Conservation (phyloP, 2,329 filamentous ascomycete species). For the Lecanosticta acicola region DNA sequence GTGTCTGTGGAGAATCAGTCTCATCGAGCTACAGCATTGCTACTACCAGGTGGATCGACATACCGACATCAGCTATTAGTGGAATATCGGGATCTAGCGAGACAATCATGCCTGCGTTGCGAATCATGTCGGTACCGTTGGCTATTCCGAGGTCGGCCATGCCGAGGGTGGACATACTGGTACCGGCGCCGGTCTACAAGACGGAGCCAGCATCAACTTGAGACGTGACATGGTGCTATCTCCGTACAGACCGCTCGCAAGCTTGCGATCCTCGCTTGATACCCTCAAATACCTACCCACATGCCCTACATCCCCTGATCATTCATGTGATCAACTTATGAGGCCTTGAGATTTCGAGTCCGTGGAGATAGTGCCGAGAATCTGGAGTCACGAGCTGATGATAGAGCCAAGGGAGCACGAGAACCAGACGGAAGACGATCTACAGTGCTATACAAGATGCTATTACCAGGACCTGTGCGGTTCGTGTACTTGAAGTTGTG, state of each 20-base stretch:
- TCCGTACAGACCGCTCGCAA: not conserved
- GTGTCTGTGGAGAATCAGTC: not conserved
- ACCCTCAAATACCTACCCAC: no score
- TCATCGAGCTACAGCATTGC: not conserved
- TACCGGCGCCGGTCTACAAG: slow-evolving; percentile 1
- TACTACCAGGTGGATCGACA: not conserved
- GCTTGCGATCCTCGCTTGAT: not conserved
- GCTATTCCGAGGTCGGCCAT: slow-evolving; percentile 3
- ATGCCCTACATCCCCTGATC: no score
- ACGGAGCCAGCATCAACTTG: not conserved
- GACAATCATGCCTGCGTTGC: slow-evolving; percentile 4
- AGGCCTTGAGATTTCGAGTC: not conserved
- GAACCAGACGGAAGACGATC: not conserved
- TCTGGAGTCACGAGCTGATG: not conserved
- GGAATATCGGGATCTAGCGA: not conserved
- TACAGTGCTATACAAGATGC: not conserved
- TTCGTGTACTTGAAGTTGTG: not conserved
- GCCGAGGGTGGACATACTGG: slow-evolving; percentile 3
- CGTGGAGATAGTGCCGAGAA: not conserved
- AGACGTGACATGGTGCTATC: not conserved
- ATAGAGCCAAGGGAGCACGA: not conserved
- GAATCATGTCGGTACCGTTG: slow-evolving; percentile 4
- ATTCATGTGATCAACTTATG: not conserved
- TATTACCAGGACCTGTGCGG: not conserved
- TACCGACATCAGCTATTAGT: slow-evolving; percentile 1